phyloP scores from a whole-genome alignment of 2,329 filamentous ascomycete species.

The Bipolaris gigantea region DNA sequence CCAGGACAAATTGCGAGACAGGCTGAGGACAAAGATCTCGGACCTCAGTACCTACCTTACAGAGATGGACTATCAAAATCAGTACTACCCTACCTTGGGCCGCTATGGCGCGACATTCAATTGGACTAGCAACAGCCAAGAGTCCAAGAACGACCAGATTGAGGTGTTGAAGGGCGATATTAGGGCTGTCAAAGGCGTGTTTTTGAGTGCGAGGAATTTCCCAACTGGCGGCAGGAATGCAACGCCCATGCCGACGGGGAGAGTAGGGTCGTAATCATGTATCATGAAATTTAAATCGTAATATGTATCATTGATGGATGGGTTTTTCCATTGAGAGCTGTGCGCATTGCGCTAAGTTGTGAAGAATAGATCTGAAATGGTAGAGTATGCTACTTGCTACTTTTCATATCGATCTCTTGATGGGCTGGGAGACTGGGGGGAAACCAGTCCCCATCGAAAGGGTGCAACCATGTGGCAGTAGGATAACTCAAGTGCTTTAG shows the following conservation, averaged over 20 bases:
- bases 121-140: conserved; percentile 42
- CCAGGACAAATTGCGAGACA: conserved; percentile 55
- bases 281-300: background rate
- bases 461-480: too few species aligned
- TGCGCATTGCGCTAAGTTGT: too few species aligned
- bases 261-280: conserved; percentile 18
- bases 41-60: conserved; percentile 66
- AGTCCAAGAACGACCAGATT: conserved; percentile 68
- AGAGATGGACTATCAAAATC: conserved; percentile 45
- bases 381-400: too few species aligned
- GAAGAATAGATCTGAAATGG: too few species aligned
- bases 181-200: conserved; percentile 74
- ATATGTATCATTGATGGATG: too few species aligned
- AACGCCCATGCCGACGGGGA: conserved; percentile 25
- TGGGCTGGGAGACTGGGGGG: too few species aligned
- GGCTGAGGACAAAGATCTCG: conserved; percentile 53
- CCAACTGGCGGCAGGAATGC: conserved; percentile 43
- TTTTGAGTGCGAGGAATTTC: conserved; percentile 75
- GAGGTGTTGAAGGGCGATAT: conserved; percentile 74
- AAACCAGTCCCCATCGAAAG: too few species aligned
- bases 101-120: conserved; percentile 29
- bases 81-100: conserved; percentile 48
- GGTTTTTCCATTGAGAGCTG: too few species aligned
- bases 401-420: too few species aligned
- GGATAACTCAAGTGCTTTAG: too few species aligned